Evolutionary conservation across 495 filamentous ascomycete genomes (phyloP), one percentile per base, ranked within the genome.

Genomic region (Bacidia gigantensis): DNA sequence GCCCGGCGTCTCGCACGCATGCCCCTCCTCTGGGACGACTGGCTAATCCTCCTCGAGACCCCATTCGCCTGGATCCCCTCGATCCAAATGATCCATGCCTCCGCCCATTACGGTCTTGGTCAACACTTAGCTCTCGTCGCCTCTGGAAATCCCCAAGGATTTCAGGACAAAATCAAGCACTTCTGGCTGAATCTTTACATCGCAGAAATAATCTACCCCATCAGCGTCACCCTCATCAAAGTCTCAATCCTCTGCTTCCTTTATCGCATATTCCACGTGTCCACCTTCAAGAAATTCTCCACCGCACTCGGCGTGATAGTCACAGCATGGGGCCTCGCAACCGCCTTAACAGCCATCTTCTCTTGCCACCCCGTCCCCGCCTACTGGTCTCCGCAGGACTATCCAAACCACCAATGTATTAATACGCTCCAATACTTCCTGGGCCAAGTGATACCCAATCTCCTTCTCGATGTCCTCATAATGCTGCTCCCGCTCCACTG

Each of bases 401-500:
- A 41, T 17, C 44, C 44, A 17, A 41, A 53, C 1, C 62, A 65
- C 22, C 52, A 53, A 2, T 72, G 67, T 44, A 59, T 72, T 39
- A 58, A 70, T 43, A 44, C 60, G 2, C 57, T 54, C 20, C 55
- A 46, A 25, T 67, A 63, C 49, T 68, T 67, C 42, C 63, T 72
- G 7, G 66, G 62, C 0, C 63, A 64, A 26, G 63, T 69, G 22
- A 60, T 70, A 3, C 65, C 69, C 10, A 74, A 76, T 35, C 69
- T 74, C 21, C 42, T 65, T 0, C 65, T 67, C 0, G 72, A 73
- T 56, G 58, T 66, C 11, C 59, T 65, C 7, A 65, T 76, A 9
- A 61, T 76, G 18, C 24, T 73, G 0, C 69, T 79, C 40, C 78
- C 78, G 0, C 63, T 80, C 40, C 73, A 72, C 9, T 65, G 65